Base-by-base conservation (phyloP, 139 green algal species). In the Picochlorum sp. region DNA sequence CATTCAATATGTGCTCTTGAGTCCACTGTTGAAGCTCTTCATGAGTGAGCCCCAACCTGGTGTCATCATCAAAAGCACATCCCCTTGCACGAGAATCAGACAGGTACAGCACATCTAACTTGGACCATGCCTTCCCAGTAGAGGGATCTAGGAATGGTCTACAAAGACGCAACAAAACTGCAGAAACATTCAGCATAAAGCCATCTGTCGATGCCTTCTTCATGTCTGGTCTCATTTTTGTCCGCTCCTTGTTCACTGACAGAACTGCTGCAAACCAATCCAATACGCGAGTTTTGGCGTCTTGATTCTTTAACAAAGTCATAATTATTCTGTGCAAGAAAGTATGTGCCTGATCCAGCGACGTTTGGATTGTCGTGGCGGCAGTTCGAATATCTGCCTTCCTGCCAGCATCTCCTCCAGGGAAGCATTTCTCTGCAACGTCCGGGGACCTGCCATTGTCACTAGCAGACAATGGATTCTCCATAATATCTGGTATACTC, bases 121-220 rank as follows among this genome's bases (percentile, higher is more conserved):
- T 76, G 55, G 47, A 49, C 78, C 78, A 86, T 6, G 79, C 74
- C 57, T 85, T 89, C 54, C 67, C 76, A 3, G 60, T 64, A 6
- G 63, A 50, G 18, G 80, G 73, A 54, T 95, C 86, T 31, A 94
- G 11, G 70, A 98, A 97, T 14, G 92, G 92, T 28, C 82, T 81
- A 62, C 84, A 94, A 61, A 96, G 68, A 62, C 68, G 65, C 30
- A 97, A 75, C 70, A 91, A 62, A 38, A 94, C 83, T 38, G 72
- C 74, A 4, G 74, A 60, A 26, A 97, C 66, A 78, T 95, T 97
- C 23, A 87, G 44, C 49, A 91, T 86, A 65, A 94, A 93, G 49
- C 87, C 88, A 58, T 97, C 71, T 4, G 74, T 79, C 16, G 77
- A 76, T 1, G 69, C 64, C 21, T 64, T 52, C 30, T 61, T 38